phyloP scores from a whole-genome alignment of 2,329 filamentous ascomycete genomes.

The Cyphellophora attinorum region DNA sequence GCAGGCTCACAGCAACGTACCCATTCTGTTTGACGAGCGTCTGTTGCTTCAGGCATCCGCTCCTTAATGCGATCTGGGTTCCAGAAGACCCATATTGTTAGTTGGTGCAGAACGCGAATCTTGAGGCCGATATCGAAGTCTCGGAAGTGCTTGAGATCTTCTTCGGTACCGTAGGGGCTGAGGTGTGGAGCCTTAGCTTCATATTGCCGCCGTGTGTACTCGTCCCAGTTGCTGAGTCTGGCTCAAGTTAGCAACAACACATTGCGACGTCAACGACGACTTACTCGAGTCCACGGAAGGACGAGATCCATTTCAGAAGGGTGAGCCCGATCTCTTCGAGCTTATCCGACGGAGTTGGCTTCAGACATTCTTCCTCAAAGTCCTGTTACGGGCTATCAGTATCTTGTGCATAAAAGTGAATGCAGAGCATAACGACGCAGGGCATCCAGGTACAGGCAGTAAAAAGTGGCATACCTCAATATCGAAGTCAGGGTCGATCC shows the following conservation, averaged over 20 bases:
- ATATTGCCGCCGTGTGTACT: constrained; percentile 86
- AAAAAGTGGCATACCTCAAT: constrained; percentile 65
- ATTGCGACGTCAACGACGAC: constrained; percentile 30
- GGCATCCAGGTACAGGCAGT: too few species aligned
- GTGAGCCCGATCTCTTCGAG: constrained; percentile 75
- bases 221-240: constrained; percentile 81
- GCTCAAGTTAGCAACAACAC: constrained; percentile 17
- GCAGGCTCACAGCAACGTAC: constrained; percentile 40
- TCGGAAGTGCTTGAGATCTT: constrained; percentile 62
- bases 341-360: constrained; percentile 59
- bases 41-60: constrained; percentile 70
- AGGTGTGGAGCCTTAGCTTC: constrained; percentile 64
- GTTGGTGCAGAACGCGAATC: constrained; percentile 69
- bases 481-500: constrained; percentile 79
- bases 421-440: neutral
- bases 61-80: constrained; percentile 81
- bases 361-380: constrained; percentile 79
- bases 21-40: constrained; percentile 74
- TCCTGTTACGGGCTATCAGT: constrained; percentile 51
- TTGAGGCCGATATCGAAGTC: constrained; percentile 78
- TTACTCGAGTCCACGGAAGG: constrained; percentile 84
- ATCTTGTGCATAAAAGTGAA: neutral
- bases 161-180: constrained; percentile 79
- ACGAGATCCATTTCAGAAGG: constrained; percentile 86
- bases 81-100: constrained; percentile 81